Percentiles rank a stretch among this genome's conserved stretches.
These are phyloP conservation scores for Exophiala viscosa DNA, from an alignment of 2,329 filamentous ascomycete genomes.

Conservation along the genomic window DNA sequence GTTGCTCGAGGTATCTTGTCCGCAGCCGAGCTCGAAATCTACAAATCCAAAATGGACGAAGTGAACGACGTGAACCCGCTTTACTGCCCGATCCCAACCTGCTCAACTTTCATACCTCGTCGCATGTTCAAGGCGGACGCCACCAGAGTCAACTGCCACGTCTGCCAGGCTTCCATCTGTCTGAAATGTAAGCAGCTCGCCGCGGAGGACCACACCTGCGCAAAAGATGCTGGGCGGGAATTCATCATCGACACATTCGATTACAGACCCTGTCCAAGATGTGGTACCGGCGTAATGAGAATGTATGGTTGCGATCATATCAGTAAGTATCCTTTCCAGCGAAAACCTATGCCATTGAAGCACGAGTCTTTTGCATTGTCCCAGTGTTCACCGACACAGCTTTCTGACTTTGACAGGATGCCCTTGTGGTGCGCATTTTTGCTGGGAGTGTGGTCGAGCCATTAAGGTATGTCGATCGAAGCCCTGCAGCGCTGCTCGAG, in stretches of 20 bases:
- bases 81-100: conserved; percentile 49
- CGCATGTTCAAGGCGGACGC: conserved; percentile 28
- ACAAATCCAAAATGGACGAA: conserved; percentile 47
- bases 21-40: conserved; percentile 36
- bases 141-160: conserved; percentile 40
- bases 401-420: conserved; percentile 31
- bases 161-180: conserved; percentile 44
- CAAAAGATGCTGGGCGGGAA: conserved; percentile 36
- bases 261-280: conserved; percentile 51
- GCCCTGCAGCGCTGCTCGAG: conserved; percentile 15
- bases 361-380: too few species aligned
- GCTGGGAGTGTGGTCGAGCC: conserved; percentile 42
- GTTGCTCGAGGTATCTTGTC: conserved; percentile 36
- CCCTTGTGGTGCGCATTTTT: conserved; percentile 50
- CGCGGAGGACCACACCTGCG: conserved; percentile 33
- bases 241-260: conserved; percentile 41
- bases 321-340: conserved; percentile 3
- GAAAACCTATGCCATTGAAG: too few species aligned
- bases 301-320: conserved; percentile 51
- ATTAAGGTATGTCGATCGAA: conserved; percentile 33
- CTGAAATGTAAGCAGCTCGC: conserved; percentile 41
- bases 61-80: conserved; percentile 44
- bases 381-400: too few species aligned
- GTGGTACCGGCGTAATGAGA: conserved; percentile 44
- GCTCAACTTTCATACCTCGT: conserved; percentile 47